Evolutionary conservation across 768 basidiomycete genomes (phyloP), one percentile per base, ranked within the genome.

Genomic region (Tylopilus intermedius): DNA sequence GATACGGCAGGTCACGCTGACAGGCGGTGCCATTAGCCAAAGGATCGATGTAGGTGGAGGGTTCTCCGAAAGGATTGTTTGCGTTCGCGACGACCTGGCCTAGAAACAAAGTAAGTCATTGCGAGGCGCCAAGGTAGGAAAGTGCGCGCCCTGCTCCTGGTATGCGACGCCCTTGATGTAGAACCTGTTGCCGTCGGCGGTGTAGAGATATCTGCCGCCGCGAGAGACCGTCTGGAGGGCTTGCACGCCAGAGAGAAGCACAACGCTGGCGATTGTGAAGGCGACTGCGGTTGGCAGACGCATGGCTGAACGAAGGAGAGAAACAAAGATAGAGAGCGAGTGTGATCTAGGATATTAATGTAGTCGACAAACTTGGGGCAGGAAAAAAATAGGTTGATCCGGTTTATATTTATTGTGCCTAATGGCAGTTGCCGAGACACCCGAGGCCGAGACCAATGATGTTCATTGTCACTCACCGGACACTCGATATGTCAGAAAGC

Each of bases 161-260:
- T 93, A 93, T 10, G 88, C 88, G 50, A 92, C 71, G 49, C 90
- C 90, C 69, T 90, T 91, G 72, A 96, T 87, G 71, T 83, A 94
- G 72, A 94, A 95, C 49, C 94, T 73, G 37, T 65, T 83, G 3
- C 90, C 90, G 46, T 82, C 79, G 4, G 78, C 78, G 38, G 79
- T 79, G 70, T 93, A 95, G 40, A 95, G 82, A 67, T 93, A 95
- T 62, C 82, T 80, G 32, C 90, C 92, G 27, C 73, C 65, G 41
- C 90, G 79, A 37, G 84, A 75, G 60, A 96, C 77, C 51, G 79
- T 76, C 32, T 81, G 76, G 41, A 94, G 75, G 52, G 89, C 89
- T n/a, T 72, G 65, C n/a, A 79, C 82, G 33, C 73, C 67, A n/a
- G 73, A 68, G n/a, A 73, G 65, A 55, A 81, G 18, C 18, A 18